Conservation (phyloP, 2,329 filamentous ascomycete genomes). For the Pezicula rhizophila region DNA sequence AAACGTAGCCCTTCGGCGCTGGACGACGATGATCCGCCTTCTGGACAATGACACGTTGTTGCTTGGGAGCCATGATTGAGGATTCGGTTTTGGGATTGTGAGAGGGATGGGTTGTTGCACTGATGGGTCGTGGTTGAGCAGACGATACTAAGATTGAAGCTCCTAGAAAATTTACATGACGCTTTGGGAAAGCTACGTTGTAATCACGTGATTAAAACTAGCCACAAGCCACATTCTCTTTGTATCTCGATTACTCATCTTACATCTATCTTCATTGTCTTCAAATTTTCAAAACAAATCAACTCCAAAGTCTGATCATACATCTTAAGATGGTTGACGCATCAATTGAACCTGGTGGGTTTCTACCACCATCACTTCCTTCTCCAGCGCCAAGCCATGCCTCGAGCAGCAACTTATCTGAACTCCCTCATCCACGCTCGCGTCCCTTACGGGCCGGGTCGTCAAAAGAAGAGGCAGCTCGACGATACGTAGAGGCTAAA, state of each 20-base stretch:
- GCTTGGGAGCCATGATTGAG: conserved; percentile 56
- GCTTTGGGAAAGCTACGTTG: too few species aligned
- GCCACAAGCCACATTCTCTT: too few species aligned
- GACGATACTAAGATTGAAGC: not conserved
- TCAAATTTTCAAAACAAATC: not conserved
- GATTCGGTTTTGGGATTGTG: not conserved
- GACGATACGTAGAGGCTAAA: conserved; percentile 49
- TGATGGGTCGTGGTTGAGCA: not conserved
- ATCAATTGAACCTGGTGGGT: conserved; percentile 37
- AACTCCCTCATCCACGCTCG: conserved; percentile 49
- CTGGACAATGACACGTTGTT: conserved; percentile 47
- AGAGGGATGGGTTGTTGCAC: not conserved
- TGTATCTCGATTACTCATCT: not conserved
- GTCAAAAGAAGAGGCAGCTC: conserved; percentile 52
- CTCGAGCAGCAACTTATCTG: conserved; percentile 32
- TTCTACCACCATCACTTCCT: conserved; percentile 40
- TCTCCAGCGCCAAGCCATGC: conserved; percentile 49
- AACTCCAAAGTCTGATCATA: not conserved
- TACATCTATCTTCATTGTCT: not conserved
- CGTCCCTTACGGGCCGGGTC: conserved; percentile 49
- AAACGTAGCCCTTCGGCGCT: conserved; percentile 45
- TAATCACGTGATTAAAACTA: too few species aligned
- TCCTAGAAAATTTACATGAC: too few species aligned
- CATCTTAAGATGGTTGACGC: conserved; percentile 10
- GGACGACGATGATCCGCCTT: conserved; percentile 36